Evolutionary conservation across 129 eudicot species (phyloP), one percentile per base, ranked within the genome.

Genomic region (Escallonia herrerae): DNA sequence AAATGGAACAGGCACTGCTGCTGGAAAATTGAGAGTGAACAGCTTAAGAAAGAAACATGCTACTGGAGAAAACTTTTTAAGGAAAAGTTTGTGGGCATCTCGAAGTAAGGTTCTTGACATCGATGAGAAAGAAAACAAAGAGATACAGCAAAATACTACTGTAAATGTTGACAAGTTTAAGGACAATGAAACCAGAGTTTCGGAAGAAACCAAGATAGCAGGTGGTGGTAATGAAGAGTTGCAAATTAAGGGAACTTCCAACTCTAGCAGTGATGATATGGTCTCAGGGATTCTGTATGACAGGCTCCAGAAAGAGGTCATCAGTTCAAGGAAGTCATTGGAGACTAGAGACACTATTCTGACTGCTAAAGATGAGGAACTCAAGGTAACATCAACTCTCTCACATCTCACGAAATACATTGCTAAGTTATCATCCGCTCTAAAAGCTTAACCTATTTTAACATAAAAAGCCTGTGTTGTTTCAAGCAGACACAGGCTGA

Each of bases 251-350:
- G 69, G 33, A 15, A 69, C 50, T 43, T 37, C 60, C 14, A 63
- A 76, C n/a, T 63, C 66, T 49, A 64, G 61, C 6, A 55, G 56
- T 60, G 87, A 84, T 63, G 91, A 94, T 69, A 47, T 78, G 74
- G 96, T 94, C 33, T 94, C 99, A 2, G 99, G 99, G 65, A 76
- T 86, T 72, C 69, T 94, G 75, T 94, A 94, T 52, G 96, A 94
- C 79, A 76, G 66, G 74, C 89, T 94, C 65, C 99, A 94, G 80
- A 94, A 84, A 72, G 99, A 94, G 66, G 95, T 94, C 40, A 79
- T 89, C 70, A 52, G 60, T 76, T 71, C 89, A 74, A 80, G 90
- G 69, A 94, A 86, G 75, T 50, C 63, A 52, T 86, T 91, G 65
- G 93, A 84, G 64, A 65, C 71, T 60, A 93, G 80, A 64, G 95